Percentiles rank a stretch among this genome's conserved stretches.
phyloP scores from a whole-genome alignment of 2,329 filamentous ascomycete species.

The Amauroascus niger region DNA sequence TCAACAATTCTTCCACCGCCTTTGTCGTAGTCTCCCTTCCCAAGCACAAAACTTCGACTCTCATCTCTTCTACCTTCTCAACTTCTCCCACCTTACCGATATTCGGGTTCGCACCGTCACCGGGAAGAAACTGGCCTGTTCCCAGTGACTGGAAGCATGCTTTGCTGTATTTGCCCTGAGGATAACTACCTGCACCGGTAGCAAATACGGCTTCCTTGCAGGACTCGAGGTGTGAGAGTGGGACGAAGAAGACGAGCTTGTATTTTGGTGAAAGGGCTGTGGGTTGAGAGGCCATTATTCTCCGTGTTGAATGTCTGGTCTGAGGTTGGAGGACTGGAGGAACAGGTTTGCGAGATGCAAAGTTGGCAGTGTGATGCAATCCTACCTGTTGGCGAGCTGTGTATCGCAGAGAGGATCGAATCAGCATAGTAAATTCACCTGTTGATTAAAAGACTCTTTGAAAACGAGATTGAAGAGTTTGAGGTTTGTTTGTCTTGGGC shows the following conservation, averaged over 20 bases:
- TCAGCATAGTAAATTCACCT: neutral
- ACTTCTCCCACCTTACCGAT: slow-evolving; percentile 33
- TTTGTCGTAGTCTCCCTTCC: slow-evolving; percentile 30
- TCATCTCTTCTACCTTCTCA: slow-evolving; percentile 36
- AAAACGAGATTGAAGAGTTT: neutral
- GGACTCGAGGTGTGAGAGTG: slow-evolving; percentile 29
- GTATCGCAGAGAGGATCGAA: neutral
- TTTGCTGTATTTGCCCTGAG: slow-evolving; percentile 34
- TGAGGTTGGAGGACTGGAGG: neutral
- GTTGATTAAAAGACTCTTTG: neutral
- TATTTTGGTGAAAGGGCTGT: slow-evolving; percentile 25
- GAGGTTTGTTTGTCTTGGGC: neutral
- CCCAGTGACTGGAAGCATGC: slow-evolving; percentile 34
- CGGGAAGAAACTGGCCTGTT: slow-evolving; percentile 36
- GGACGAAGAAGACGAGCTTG: slow-evolving; percentile 40
- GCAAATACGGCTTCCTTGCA: slow-evolving; percentile 38
- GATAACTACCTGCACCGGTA: slow-evolving; percentile 35
- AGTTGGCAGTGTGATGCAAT: neutral
- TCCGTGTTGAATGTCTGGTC: slow-evolving; percentile 6
- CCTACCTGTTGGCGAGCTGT: neutral
- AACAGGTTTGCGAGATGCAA: neutral
- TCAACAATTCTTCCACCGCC: slow-evolving; percentile 34
- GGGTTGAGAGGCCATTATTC: slow-evolving; percentile 21
- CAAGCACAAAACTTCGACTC: slow-evolving; percentile 37
- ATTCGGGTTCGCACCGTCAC: slow-evolving; percentile 32